A percentile compares a stretch with the other conserved stretches of the same genome.
phyloP scores from a whole-genome alignment of 805 yeast species.

The Cyberlindnera americana region DNA sequence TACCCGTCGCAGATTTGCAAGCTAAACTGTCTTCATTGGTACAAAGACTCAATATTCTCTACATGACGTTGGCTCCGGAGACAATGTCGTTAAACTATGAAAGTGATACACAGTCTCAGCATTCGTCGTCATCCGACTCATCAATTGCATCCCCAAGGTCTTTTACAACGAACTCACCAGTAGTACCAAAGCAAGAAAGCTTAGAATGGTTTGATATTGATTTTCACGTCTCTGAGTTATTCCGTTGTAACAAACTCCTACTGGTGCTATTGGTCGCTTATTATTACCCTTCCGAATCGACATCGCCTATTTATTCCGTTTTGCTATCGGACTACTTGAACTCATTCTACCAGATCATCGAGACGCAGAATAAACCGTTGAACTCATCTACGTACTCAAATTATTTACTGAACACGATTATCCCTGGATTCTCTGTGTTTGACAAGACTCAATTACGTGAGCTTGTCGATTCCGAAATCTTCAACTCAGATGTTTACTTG shows the following conservation, averaged over 20 bases:
- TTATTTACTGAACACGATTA: constrained; percentile 12
- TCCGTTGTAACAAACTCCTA: constrained; percentile 19
- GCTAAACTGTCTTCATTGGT: constrained; percentile 8
- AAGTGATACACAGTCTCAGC: constrained; percentile 11
- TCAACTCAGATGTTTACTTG: constrained; percentile 25
- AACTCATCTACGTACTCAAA: constrained; percentile 25
- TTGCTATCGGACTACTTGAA: constrained; percentile 22
- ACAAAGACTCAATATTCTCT: constrained; percentile 7
- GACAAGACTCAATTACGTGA: constrained; percentile 21
- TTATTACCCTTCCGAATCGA: constrained; percentile 17
- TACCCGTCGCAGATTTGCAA: constrained; percentile 16
- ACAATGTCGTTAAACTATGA: constrained; percentile 10
- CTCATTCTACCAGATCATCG: constrained; percentile 25
- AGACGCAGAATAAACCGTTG: constrained; percentile 19
- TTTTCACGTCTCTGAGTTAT: constrained; percentile 16
- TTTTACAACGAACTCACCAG: constrained; percentile 1
- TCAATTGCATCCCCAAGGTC: constrained; percentile 17
- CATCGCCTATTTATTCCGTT: constrained; percentile 3
- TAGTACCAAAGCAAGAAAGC: too few relatives aligned
- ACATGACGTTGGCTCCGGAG: constrained; percentile 8
- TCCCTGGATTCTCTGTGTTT: constrained; percentile 17
- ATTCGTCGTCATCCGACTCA: constrained; percentile 12
- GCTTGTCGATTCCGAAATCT: constrained; percentile 22
- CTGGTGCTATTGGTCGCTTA: constrained; percentile 17
- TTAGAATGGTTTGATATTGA: constrained; percentile 18